Conservation (phyloP, 1,284 basidiomycete genomes). For the Grifola frondosa region DNA sequence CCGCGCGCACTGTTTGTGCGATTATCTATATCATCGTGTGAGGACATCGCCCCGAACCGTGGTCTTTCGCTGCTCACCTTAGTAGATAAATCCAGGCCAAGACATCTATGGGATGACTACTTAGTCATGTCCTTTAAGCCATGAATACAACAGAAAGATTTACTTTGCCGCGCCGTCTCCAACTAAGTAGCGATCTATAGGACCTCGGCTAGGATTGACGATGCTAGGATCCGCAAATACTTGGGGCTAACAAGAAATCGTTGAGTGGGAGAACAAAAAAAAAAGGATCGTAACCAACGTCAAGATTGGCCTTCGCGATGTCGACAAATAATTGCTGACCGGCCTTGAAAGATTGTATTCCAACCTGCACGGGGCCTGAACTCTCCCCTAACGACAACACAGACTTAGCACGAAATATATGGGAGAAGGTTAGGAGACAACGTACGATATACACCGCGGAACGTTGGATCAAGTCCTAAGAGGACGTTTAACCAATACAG, state of each 20-base stretch:
- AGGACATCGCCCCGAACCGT: background rate
- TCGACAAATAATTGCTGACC: slow-evolving; percentile 60
- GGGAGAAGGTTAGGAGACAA: too few relatives aligned
- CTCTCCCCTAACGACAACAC: too few relatives aligned
- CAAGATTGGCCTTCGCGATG: slow-evolving; percentile 51
- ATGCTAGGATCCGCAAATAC: slow-evolving; percentile 42
- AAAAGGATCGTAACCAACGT: slow-evolving; percentile 42
- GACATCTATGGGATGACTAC: slow-evolving; percentile 35
- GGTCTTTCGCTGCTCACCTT: slow-evolving; percentile 37
- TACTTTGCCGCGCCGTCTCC: slow-evolving; percentile 55
- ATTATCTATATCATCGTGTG: slow-evolving; percentile 35
- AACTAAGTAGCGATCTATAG: slow-evolving; percentile 49
- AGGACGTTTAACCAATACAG: too few relatives aligned
- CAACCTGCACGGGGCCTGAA: slow-evolving; percentile 42
- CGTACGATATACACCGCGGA: slow-evolving; percentile 51
- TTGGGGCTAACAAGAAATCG: slow-evolving; percentile 18
- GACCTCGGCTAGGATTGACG: slow-evolving; percentile 46
- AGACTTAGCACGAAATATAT: too few relatives aligned
- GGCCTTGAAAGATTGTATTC: slow-evolving; percentile 42
- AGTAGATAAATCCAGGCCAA: slow-evolving; percentile 56
- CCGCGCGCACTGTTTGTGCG: slow-evolving; percentile 45
- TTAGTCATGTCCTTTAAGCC: too few relatives aligned
- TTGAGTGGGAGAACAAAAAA: slow-evolving; percentile 1
- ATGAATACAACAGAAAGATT: slow-evolving; percentile 6
- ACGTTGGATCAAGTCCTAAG: slow-evolving; percentile 50